Conservation (phyloP, 106 monocot genomes). For the Dendrobium officinale region DNA sequence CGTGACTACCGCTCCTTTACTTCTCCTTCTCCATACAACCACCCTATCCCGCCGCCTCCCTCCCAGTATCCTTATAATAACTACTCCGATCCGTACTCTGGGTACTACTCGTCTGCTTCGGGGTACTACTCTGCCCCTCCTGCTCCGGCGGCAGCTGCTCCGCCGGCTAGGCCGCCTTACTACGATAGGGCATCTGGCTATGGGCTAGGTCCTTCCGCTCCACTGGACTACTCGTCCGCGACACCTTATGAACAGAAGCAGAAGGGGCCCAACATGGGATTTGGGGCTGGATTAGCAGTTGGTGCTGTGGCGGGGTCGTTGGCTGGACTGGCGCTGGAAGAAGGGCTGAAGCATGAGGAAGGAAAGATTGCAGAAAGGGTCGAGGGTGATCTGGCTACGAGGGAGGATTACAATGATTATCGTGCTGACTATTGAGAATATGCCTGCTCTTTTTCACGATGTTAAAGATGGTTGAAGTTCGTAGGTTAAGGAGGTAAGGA, state of each 20-base stretch:
- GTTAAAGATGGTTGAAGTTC: neutral
- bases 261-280: conserved; percentile 34
- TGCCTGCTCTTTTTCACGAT: neutral
- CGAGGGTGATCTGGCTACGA: conserved; percentile 21
- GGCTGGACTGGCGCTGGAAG: conserved; percentile 60
- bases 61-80: conserved; percentile 21
- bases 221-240: conserved; percentile 36
- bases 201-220: conserved; percentile 55
- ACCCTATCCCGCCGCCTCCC: conserved; percentile 8
- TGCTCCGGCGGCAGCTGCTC: conserved; percentile 20
- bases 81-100: conserved; percentile 44
- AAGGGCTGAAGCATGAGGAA: conserved; percentile 71
- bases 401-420: conserved; percentile 54
- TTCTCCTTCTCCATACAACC: conserved; percentile 21
- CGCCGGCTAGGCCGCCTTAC: conserved; percentile 19
- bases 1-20: conserved; percentile 36
- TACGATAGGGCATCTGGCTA: conserved; percentile 33
- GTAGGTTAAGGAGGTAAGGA: conserved; percentile 5
- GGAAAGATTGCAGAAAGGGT: conserved; percentile 52
- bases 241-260: conserved; percentile 30
- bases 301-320: conserved; percentile 70
- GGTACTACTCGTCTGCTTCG: conserved; percentile 28
- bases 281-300: conserved; percentile 56
- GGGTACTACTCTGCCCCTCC: conserved; percentile 45
- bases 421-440: conserved; percentile 29